phyloP scores from a whole-genome alignment of 108 stramenopile species.

The Cyclostephanos invisitatus region DNA sequence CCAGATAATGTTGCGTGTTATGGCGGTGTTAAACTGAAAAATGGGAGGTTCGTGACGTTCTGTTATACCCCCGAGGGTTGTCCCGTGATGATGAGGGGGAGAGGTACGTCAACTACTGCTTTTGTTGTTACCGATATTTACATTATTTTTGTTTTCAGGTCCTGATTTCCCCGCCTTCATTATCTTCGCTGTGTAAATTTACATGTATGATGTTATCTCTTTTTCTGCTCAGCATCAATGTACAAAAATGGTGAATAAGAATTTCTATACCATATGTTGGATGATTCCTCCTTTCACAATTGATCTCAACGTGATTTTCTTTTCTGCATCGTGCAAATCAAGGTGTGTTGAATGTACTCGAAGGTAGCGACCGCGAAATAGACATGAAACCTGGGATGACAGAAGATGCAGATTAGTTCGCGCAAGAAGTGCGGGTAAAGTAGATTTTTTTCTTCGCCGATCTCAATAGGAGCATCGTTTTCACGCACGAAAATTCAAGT shows the following conservation, averaged over 20 bases:
- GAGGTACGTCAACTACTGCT: conserved; percentile 10
- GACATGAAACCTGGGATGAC: conserved; percentile 68
- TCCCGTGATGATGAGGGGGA: conserved; percentile 69
- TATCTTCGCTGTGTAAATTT: not conserved
- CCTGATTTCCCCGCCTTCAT: not conserved
- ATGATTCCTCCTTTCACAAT: conserved; percentile 1
- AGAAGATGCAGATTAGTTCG: conserved; percentile 38
- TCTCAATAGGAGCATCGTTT: not conserved
- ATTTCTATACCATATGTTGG: not conserved
- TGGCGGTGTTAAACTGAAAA: conserved; percentile 62
- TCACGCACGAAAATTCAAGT: no score
- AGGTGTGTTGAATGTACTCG: conserved; percentile 84
- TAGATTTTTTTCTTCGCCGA: no score
- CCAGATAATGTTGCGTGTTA: conserved; percentile 56
- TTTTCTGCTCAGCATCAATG: conserved; percentile 58
- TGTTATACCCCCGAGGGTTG: conserved; percentile 62
- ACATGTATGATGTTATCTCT: not conserved
- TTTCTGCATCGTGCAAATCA: not conserved
- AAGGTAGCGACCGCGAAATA: conserved; percentile 82
- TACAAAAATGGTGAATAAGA: conserved; percentile 77
- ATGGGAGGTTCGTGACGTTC: conserved; percentile 78
- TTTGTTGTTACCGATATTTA: not conserved
- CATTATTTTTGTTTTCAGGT: not conserved
- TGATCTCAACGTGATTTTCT: not conserved
- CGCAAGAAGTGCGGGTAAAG: not conserved